Base-by-base conservation (phyloP, 768 basidiomycete genomes). In the Cystofilobasidium macerans region DNA sequence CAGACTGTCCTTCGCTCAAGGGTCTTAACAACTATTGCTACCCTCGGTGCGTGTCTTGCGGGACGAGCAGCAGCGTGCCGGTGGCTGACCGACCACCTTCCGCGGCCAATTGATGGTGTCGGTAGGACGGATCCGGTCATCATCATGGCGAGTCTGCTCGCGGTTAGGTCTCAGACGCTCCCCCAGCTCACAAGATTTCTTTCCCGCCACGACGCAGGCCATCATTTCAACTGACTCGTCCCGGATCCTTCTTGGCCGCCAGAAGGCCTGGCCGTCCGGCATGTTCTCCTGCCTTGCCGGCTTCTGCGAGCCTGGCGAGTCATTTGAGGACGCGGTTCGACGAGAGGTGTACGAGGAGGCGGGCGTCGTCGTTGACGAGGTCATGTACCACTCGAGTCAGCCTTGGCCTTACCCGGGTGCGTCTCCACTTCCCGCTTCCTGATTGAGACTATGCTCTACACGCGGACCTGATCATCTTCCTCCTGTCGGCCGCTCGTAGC, bases 301-400 rank as follows among this genome's bases (percentile, higher is more conserved):
- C 2, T 98, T 97, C 73, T 82, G 93, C 53, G 94, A 97, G 74
- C 38, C 57, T 12, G 92, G 87, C 13, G 94, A 99, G 75, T 84
- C 87, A 0, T 86, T 95, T 69, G 94, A 99, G 73, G 92, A 97
- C 71, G 87, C 93, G 2, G 92, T 97, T 35, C 80, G 82, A 61
- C 82, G 94, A 43, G 94, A 98, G 76, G 63, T 94, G 75, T 89
- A 89, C 85, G 94, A 99, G 75, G 94, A 98, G 75, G 88, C 89
- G 2, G 94, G 94, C 5, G 82, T 98, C n/a, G 82, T 81, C 56
- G 88, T 89, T 28, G 86, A 85, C 79, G 81, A 89, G 69, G 82
- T 92, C 30, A 80, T 80, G 70, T 97, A 69, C 30, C 63, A 69
- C 64, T 65, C 64, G 8, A 61, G 51, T 38, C 72, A 70, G 33